Conservation (phyloP, 345 rosid genomes). For the Adansonia digitata region DNA sequence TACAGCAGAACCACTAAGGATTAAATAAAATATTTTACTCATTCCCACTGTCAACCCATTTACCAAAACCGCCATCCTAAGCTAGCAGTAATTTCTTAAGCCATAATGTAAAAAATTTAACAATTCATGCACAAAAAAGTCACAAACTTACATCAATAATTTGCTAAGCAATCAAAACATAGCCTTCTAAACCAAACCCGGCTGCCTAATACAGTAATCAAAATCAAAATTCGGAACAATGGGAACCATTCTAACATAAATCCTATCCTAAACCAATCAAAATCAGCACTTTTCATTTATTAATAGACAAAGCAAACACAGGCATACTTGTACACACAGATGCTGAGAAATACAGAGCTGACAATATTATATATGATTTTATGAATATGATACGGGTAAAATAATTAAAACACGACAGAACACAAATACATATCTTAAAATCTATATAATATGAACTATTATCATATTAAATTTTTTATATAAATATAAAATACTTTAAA, state of each 20-base stretch:
- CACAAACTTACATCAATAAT: not conserved
- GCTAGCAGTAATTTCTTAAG: not conserved
- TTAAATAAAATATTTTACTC: constrained; percentile 4
- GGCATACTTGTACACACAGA: not conserved
- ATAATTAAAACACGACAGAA: too few species aligned
- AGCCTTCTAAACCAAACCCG: not conserved
- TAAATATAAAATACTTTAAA: not conserved
- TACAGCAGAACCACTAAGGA: constrained; percentile 20
- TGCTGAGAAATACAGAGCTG: too few species aligned
- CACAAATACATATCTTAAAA: too few species aligned
- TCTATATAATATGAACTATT: too few species aligned
- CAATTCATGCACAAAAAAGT: not conserved
- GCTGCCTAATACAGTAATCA: not conserved
- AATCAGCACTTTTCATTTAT: not conserved
- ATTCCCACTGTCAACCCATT: not conserved
- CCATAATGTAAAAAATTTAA: not conserved
- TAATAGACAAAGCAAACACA: not conserved
- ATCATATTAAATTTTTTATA: too few species aligned
- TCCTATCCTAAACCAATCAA: not conserved
- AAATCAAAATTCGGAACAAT: not conserved
- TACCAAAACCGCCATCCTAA: not conserved
- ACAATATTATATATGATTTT: too few species aligned
- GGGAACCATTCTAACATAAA: not conserved
- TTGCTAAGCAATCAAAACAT: not conserved
- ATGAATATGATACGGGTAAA: too few species aligned